These are phyloP conservation scores for Vanrija sp. DNA, from an alignment of 1,284 basidiomycete species.

Conservation along the genomic window DNA sequence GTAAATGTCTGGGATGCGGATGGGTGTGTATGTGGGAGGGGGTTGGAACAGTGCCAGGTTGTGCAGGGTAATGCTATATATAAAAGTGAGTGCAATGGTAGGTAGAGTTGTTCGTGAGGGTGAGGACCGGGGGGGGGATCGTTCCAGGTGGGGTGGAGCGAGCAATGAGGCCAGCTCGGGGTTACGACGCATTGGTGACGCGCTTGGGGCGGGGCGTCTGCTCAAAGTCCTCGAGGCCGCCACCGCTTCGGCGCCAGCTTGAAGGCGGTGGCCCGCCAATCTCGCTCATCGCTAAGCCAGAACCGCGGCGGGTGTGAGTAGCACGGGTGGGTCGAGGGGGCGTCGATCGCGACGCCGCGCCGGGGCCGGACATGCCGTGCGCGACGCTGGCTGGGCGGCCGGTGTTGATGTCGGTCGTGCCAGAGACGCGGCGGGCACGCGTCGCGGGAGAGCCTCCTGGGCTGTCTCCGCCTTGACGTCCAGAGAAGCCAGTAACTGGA, in stretches of 20 bases:
- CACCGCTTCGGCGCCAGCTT: slow-evolving; percentile 6
- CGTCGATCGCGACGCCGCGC: background rate
- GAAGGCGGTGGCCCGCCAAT: slow-evolving; percentile 7
- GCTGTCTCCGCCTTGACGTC: background rate
- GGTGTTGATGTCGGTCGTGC: background rate
- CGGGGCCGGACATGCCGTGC: background rate
- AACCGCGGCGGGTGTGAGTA: slow-evolving; percentile 4
- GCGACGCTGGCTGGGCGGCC: slow-evolving; percentile 6
- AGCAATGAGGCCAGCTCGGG: background rate
- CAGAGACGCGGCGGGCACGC: slow-evolving; percentile 7
- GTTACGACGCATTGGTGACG: slow-evolving; percentile 12
- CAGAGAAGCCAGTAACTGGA: slow-evolving; percentile 14
- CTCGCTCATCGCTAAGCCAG: slow-evolving; percentile 9
- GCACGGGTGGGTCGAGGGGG: background rate
- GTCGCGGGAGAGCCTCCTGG: slow-evolving; percentile 2
- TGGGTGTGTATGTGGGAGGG: no score
- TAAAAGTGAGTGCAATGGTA: no score
- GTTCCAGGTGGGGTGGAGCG: background rate
- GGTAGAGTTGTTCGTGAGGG: background rate
- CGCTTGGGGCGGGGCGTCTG: slow-evolving; percentile 12
- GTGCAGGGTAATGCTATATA: no score
- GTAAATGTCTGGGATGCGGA: no score
- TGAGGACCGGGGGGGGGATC: background rate
- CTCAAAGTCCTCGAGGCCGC: background rate
- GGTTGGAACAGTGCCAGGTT: no score